Percentiles rank a stretch among this genome's conserved stretches.
Evolutionary conservation across 441 rosid species (phyloP).

Genomic region (Euphorbia schlechtendalii): DNA sequence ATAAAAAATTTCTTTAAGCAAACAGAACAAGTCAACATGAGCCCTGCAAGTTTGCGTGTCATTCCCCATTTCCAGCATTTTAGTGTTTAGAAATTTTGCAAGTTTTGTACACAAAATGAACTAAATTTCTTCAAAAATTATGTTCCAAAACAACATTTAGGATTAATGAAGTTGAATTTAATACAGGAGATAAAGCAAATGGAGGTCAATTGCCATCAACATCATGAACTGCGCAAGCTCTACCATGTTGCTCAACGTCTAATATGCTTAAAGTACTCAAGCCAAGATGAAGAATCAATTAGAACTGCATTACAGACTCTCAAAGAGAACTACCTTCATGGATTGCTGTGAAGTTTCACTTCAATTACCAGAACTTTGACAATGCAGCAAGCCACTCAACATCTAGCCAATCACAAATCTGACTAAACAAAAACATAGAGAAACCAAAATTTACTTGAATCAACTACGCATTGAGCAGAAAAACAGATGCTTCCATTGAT

Average conservation of each 20-base stretch:
- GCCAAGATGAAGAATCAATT: constrained; percentile 56
- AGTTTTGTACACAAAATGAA: too few species aligned
- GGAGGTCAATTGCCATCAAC: constrained; percentile 52
- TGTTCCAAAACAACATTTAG: too few species aligned
- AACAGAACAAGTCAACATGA: too few species aligned
- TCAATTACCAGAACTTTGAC: too few species aligned
- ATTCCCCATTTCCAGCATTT: background rate
- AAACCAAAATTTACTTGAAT: background rate
- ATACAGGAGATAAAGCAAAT: constrained; percentile 59
- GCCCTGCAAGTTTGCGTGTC: background rate
- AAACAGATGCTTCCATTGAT: background rate
- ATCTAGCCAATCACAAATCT: background rate
- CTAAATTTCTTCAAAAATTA: too few species aligned
- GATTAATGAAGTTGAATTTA: background rate
- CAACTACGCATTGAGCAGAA: background rate
- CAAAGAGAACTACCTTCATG: constrained; percentile 42
- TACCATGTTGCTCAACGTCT: constrained; percentile 60
- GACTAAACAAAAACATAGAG: background rate
- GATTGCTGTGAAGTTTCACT: constrained; percentile 27
- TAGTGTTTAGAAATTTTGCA: too few species aligned
- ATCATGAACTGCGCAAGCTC: constrained; percentile 38
- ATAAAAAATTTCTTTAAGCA: too few species aligned
- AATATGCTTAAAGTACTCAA: constrained; percentile 67
- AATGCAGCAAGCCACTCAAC: background rate
- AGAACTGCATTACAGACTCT: too few species aligned